Evolutionary conservation across 768 basidiomycete genomes (phyloP).

Genomic region (Phaffia tasmanica): DNA sequence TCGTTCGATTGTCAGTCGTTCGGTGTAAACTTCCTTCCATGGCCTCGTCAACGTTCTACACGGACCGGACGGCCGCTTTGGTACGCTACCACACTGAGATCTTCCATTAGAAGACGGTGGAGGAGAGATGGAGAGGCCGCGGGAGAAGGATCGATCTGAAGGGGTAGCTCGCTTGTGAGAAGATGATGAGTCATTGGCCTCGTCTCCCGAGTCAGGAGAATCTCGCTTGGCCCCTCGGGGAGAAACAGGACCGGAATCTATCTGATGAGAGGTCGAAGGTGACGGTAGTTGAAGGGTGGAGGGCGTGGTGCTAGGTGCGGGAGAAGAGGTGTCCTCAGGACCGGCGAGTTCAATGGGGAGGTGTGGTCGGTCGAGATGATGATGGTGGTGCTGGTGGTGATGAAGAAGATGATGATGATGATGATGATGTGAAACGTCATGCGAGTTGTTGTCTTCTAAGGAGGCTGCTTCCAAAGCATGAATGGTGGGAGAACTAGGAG

Average conservation of each 20-base stretch:
- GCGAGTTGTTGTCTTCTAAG: background rate
- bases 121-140: conserved; percentile 1
- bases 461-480: background rate
- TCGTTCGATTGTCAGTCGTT: conserved; percentile 87
- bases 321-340: background rate
- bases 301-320: background rate
- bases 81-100: background rate
- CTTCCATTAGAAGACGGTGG: background rate
- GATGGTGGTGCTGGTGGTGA: conserved; percentile 4
- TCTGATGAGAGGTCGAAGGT: too few relatives aligned
- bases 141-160: conserved; percentile 3
- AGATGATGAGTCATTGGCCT: background rate
- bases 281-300: background rate
- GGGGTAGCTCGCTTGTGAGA: background rate
- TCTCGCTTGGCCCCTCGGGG: too few relatives aligned
- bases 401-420: conserved; percentile 4
- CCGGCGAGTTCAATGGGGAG: background rate
- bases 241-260: too few relatives aligned
- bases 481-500: background rate
- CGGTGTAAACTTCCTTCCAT: conserved; percentile 97
- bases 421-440: conserved; percentile 13
- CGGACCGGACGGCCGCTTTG: conserved; percentile 9
- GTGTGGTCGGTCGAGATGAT: conserved; percentile 7
- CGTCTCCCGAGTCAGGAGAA: too few relatives aligned
- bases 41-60: conserved; percentile 52